A percentile compares a stretch with the other conserved stretches of the same genome.
phyloP scores from a whole-genome alignment of 2,329 filamentous ascomycete genomes.

The Pseudogymnoascus sp. region DNA sequence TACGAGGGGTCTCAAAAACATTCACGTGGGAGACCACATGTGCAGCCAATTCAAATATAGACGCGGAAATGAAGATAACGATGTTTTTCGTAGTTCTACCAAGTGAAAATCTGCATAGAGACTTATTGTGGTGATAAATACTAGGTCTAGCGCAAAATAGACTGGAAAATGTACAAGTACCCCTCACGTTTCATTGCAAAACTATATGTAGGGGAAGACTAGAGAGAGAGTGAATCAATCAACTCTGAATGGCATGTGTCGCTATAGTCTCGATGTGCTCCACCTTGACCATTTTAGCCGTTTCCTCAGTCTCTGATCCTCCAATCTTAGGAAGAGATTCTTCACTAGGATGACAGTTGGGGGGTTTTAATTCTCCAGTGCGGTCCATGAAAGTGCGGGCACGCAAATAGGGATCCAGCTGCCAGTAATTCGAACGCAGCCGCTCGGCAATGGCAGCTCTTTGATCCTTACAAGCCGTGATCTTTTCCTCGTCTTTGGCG shows the following conservation, averaged over 20 bases:
- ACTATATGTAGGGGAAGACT: neutral
- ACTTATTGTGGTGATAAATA: too few species aligned
- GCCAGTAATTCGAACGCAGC: conserved; percentile 60
- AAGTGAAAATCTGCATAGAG: too few species aligned
- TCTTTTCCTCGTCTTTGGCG: conserved; percentile 17
- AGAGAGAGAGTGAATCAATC: neutral
- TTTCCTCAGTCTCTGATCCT: neutral
- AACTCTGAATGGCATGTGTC: neutral
- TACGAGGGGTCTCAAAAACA: too few species aligned
- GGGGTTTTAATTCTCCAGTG: conserved; percentile 19
- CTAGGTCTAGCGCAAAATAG: too few species aligned
- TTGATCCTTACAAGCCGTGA: conserved; percentile 32
- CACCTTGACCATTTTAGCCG: neutral
- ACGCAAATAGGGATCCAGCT: conserved; percentile 60
- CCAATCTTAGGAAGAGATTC: neutral
- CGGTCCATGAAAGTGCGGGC: conserved; percentile 58
- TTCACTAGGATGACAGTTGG: neutral
- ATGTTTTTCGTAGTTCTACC: too few species aligned
- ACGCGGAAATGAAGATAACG: too few species aligned
- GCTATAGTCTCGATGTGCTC: neutral
- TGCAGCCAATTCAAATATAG: too few species aligned
- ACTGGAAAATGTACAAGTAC: too few species aligned
- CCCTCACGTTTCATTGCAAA: too few species aligned
- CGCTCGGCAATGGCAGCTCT: conserved; percentile 43
- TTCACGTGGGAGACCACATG: too few species aligned